Conservation (phyloP, 306 rosid genomes). For the Cucumis cinereus region DNA sequence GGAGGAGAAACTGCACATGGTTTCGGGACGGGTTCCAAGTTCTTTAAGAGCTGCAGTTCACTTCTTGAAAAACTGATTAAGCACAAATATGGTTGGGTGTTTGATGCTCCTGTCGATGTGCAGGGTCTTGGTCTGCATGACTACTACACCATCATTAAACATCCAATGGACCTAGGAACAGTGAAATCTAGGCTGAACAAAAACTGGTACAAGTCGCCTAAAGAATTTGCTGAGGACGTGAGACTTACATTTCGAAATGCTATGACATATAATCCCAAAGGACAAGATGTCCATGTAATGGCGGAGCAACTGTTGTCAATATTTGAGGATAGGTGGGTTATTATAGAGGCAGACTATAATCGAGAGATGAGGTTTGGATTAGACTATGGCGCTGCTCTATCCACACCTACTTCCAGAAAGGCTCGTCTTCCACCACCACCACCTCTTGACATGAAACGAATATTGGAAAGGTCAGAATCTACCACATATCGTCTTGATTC, state of each 20-base stretch:
- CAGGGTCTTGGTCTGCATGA: conserved; percentile 78
- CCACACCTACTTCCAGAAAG: conserved; percentile 63
- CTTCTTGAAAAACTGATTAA: conserved; percentile 86
- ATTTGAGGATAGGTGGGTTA: conserved; percentile 88
- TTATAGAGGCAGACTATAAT: conserved; percentile 73
- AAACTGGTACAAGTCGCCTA: conserved; percentile 91
- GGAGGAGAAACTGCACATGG: conserved; percentile 49
- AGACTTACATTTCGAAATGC: conserved; percentile 86
- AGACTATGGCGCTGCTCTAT: conserved; percentile 35
- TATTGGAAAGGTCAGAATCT: conserved; percentile 70
- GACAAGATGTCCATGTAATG: conserved; percentile 96
- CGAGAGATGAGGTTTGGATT: conserved; percentile 55
- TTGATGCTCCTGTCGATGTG: conserved; percentile 78
- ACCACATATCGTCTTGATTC: conserved; percentile 29
- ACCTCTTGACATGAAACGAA: conserved; percentile 67
- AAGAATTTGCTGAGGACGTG: conserved; percentile 96
- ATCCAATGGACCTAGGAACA: conserved; percentile 90
- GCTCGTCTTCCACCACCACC: conserved; percentile 43
- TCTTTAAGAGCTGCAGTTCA: conserved; percentile 78
- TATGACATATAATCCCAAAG: conserved; percentile 79
- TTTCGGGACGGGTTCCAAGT: conserved; percentile 60
- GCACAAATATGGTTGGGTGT: conserved; percentile 93
- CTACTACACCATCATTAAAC: conserved; percentile 60
- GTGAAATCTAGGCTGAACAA: conserved; percentile 69
- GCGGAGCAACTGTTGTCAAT: conserved; percentile 62